Base-by-base conservation (phyloP, 768 basidiomycete genomes). In the Boletus sensibilis region DNA sequence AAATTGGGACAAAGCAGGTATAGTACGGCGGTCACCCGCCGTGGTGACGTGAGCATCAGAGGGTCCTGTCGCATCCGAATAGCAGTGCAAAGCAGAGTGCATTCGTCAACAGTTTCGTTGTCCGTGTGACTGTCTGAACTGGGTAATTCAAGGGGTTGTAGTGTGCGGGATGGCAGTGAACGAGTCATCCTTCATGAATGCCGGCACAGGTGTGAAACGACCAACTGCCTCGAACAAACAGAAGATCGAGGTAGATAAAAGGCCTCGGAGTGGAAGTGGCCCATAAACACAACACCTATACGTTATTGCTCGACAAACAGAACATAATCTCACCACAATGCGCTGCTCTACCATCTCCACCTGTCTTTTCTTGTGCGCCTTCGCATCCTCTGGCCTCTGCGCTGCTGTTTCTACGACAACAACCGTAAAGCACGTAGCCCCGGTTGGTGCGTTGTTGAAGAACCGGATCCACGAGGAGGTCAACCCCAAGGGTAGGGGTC, bases 391-490 rank as follows among this genome's bases (percentile, higher is more conserved):
- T 51, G 51, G 56, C n/a, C 40, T 68, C 33, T 53, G 60, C 46
- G 66, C 48, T 29, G 42, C 54, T 3, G 31, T 65, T 18, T 52
- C 67, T 33, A 12, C 40, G 21, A 5, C 29, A 2, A 51, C 52
- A 31, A 33, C 25, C 3, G 13, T 5, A 13, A 23, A 18, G 0
- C 21, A 20, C 29, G 31, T 47, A 6, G 11, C 57, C 2, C 60
- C 46, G 8, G 16, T n/a, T 12, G 66, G 61, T 2, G 55, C 58
- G 23, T 31, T 66, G 44, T 55, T 52, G 29, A 68, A 60, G 64
- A 50, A 55, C 38, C 56, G 59, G 21, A 55, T 70, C 48, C 67
- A 69, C 41, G 44, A 70, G 41, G 52, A 56, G 39, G 55, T 58
- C 38, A 40, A 47, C 43, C 66, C 60, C n/a, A 56, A 55, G 37